Percentiles rank a stretch among this genome's conserved stretches.
Conservation (phyloP, 1,139 yeast genomes). For the Yamadazyma spencermartinsiae region DNA sequence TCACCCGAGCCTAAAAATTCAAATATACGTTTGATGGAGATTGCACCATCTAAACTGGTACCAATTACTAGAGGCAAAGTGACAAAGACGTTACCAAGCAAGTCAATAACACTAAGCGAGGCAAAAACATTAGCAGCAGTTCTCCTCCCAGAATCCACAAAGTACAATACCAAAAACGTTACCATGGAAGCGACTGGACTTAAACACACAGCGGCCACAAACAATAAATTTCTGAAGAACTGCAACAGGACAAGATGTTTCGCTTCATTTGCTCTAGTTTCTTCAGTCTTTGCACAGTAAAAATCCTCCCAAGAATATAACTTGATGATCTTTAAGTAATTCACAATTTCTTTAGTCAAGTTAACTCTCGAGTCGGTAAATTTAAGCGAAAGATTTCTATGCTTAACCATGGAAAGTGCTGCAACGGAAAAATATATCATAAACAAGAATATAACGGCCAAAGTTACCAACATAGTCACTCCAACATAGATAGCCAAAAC, state of each 20-base stretch:
- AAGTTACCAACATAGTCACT: slow-evolving; percentile 34
- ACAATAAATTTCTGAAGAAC: slow-evolving; percentile 55
- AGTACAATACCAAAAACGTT: slow-evolving; percentile 70
- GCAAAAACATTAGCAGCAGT: slow-evolving; percentile 76
- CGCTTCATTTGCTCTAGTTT: slow-evolving; percentile 52
- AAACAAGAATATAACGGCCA: slow-evolving; percentile 29
- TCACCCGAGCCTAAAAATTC: slow-evolving; percentile 45
- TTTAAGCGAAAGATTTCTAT: slow-evolving; percentile 27
- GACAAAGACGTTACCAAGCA: slow-evolving; percentile 44
- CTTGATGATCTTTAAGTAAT: slow-evolving; percentile 37
- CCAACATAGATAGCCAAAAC: slow-evolving; percentile 36
- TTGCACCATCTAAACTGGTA: slow-evolving; percentile 66
- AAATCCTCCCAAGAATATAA: slow-evolving; percentile 72
- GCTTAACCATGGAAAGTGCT: slow-evolving; percentile 25
- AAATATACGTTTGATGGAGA: slow-evolving; percentile 65
- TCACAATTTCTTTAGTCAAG: slow-evolving; percentile 36
- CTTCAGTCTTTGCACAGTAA: slow-evolving; percentile 45
- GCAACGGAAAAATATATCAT: slow-evolving; percentile 22
- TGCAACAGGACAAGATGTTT: slow-evolving; percentile 48
- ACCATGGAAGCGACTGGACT: slow-evolving; percentile 70
- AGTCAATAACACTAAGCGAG: slow-evolving; percentile 66
- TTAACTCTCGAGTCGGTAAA: slow-evolving; percentile 37
- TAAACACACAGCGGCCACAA: slow-evolving; percentile 57
- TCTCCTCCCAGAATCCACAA: slow-evolving; percentile 44
- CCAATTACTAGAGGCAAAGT: slow-evolving; percentile 62